Evolutionary conservation across 495 filamentous ascomycete genomes (phyloP).

Genomic region (Immersiella caudata): DNA sequence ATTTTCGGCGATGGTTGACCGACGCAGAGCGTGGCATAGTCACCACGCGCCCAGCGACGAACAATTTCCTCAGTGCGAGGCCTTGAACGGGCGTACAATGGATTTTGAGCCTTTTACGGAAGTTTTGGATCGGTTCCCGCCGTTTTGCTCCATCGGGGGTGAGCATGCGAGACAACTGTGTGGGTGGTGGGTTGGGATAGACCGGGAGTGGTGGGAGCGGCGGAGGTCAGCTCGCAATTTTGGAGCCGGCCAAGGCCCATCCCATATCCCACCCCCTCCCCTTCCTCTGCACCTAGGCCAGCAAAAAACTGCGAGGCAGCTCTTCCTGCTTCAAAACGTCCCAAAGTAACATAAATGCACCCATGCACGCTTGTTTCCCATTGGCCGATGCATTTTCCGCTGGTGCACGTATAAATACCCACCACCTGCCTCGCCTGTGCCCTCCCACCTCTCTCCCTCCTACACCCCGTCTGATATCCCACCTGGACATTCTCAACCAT

Average conservation of each 20-base stretch:
- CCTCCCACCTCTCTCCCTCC: constrained; percentile 6
- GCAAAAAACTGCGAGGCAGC: not conserved
- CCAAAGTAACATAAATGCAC: constrained; percentile 2
- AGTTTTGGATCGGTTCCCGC: not conserved
- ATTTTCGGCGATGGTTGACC: too few relatives aligned
- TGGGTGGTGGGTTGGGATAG: not conserved
- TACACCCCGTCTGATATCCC: not conserved
- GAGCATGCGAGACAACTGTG: not conserved
- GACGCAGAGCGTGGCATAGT: too few relatives aligned
- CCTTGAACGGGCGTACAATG: too few relatives aligned
- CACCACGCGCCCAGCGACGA: too few relatives aligned
- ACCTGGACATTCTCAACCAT: not conserved
- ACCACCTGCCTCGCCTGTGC: not conserved
- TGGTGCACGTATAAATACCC: constrained; percentile 14
- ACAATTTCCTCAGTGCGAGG: too few relatives aligned
- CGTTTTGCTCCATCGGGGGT: not conserved
- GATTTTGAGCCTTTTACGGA: not conserved
- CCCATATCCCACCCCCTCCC: constrained; percentile 7
- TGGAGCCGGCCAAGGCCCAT: not conserved
- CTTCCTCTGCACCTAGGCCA: not conserved
- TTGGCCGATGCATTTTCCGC: not conserved
- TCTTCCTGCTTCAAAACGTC: not conserved
- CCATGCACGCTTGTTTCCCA: not conserved
- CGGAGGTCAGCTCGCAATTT: not conserved
- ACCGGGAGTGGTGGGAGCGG: not conserved